Base-by-base conservation (phyloP, 257 asterid species). In the Parsonsia alboflavescens region DNA sequence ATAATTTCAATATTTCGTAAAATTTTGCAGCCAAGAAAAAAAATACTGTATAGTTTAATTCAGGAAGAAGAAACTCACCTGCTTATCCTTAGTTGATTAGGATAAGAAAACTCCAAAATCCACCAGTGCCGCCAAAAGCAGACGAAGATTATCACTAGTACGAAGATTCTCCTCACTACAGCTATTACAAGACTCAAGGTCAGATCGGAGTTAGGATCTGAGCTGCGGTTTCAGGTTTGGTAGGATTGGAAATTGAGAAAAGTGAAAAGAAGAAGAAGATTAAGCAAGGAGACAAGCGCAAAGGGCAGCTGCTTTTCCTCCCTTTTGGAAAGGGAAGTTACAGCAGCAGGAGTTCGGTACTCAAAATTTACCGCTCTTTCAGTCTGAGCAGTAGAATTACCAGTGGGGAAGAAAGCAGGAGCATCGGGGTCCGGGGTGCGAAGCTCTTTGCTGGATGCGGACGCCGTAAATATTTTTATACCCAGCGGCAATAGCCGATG, bases 61-160 rank as follows among this genome's bases (percentile, higher is more conserved):
- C 39, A 33, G 39, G 15, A 6, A 36, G n/a, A 17, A 24, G 8
- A 72, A 57, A 72, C 68, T 59, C 70, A 71, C 53, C 76, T 24
- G 44, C 39, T 30, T n/a, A 33, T 33, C 9, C 33, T 24, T 26
- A 24, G n/a, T 41, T 1, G 75, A 41, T 39, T 33, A 19, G 3
- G 28, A 56, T 63, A 6, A 1, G 44, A 62, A 13, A 62, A 5
- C 24, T 61, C n/a, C 39, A 15, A 61, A 49, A 73, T 61, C 70
- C 39, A 4, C 5, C 50, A 19, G 4, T 17, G 61, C 52, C 24
- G 61, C 26, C 4, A 63, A 63, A 33, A 63, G 13, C 46, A 63
- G 68, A 63, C 16, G 45, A 16, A 33, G 12, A 33, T 33, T 21
- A 33, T 8, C 26, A 6, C 13, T 13, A 1, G 41, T 12, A 3